A percentile compares a stretch with the other conserved stretches of the same genome.
phyloP scores from a whole-genome alignment of 2,329 filamentous ascomycete species.

The Fusarium brevicatenulatum region DNA sequence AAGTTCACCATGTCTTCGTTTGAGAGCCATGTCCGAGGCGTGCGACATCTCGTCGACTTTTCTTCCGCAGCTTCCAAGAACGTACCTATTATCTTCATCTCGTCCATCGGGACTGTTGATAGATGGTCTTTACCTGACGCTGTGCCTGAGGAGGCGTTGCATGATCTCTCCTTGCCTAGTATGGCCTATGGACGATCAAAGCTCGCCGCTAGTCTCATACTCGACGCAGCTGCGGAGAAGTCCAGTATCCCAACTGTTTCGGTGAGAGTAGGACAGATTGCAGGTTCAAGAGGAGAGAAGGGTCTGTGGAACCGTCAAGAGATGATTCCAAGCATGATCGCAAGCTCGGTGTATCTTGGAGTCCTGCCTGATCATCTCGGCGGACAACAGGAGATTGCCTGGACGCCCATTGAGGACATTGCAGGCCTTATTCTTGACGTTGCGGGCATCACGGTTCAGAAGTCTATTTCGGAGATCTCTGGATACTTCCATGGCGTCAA shows the following conservation, averaged over 20 bases:
- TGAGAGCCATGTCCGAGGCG: not conserved
- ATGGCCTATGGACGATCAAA: constrained; percentile 10
- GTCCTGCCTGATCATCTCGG: not conserved
- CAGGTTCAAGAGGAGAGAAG: not conserved
- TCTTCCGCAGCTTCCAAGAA: not conserved
- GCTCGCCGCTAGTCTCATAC: not conserved
- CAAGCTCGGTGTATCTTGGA: constrained; percentile 5
- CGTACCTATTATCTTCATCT: not conserved
- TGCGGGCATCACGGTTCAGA: not conserved
- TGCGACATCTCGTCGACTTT: not conserved
- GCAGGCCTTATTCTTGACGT: not conserved
- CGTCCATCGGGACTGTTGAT: not conserved
- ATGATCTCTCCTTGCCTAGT: not conserved
- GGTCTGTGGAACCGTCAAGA: constrained; percentile 12
- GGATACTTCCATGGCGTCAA: constrained; percentile 19
- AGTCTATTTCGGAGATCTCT: not conserved
- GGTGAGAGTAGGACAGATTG: not conserved
- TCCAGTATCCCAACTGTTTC: not conserved
- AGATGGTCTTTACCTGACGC: not conserved
- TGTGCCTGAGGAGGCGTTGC: not conserved
- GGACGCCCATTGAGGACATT: not conserved
- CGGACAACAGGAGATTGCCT: not conserved
- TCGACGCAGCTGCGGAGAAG: not conserved
- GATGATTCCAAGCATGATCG: constrained; percentile 3
- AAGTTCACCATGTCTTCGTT: constrained; percentile 9